phyloP scores from a whole-genome alignment of 306 rosid genomes.

The Astragalus membranaceus region DNA sequence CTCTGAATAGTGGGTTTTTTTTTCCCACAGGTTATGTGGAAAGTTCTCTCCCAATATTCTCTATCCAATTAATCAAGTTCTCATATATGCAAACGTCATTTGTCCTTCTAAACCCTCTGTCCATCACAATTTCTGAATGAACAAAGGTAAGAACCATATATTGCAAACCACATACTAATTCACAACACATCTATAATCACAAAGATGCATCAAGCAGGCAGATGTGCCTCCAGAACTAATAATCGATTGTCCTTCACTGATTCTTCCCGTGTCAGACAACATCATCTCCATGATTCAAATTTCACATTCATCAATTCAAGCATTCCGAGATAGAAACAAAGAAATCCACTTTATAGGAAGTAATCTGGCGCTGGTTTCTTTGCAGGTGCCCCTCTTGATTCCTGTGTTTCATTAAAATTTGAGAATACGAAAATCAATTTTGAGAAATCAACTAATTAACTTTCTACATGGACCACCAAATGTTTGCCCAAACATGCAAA shows the following conservation, averaged over 20 bases:
- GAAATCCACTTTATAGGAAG: slow-evolving; percentile 50
- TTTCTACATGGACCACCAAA: not conserved
- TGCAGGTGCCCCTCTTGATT: slow-evolving; percentile 84
- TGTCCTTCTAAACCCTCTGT: slow-evolving; percentile 22
- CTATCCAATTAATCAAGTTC: slow-evolving; percentile 30
- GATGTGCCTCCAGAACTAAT: slow-evolving; percentile 30
- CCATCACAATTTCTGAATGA: slow-evolving; percentile 36
- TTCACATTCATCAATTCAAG: slow-evolving; percentile 34
- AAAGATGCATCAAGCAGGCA: slow-evolving; percentile 30
- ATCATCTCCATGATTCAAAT: slow-evolving; percentile 21
- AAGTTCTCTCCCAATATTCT: slow-evolving; percentile 22
- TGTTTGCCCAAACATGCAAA: slow-evolving; percentile 9
- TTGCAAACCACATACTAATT: slow-evolving; percentile 40
- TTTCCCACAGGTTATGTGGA: slow-evolving; percentile 23
- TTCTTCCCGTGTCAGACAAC: not conserved
- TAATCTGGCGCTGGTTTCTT: slow-evolving; percentile 98
- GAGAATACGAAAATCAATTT: not conserved
- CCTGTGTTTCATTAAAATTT: slow-evolving; percentile 37
- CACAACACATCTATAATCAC: slow-evolving; percentile 47
- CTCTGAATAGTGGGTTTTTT: slow-evolving; percentile 26
- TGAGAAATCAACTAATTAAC: not conserved
- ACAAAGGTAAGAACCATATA: slow-evolving; percentile 35
- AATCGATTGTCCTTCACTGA: not conserved
- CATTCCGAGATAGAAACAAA: slow-evolving; percentile 17
- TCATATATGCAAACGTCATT: slow-evolving; percentile 36